Evolutionary conservation across 768 basidiomycete species (phyloP), one percentile per base, ranked within the genome.

Genomic region (Psilocybe azurescens): DNA sequence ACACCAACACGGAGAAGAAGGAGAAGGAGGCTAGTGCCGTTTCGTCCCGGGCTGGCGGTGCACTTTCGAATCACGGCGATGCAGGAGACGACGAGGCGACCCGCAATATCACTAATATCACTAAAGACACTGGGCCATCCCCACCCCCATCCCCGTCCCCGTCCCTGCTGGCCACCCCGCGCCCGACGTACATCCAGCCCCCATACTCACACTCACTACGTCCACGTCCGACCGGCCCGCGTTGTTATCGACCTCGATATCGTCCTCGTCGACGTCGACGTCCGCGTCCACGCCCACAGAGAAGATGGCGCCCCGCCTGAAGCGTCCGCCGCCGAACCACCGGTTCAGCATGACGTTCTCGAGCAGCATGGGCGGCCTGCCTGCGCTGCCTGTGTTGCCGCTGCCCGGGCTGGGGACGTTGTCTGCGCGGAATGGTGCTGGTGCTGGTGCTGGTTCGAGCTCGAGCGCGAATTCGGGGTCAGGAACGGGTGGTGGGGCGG

Each of bases 331-430:
- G 6, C 61, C 68, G 13, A 68, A 66, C 33, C 68, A 70, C 28
- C 67, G 73, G 3, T 69, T 76, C 55, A 74, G 72, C 57, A 33
- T 72, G 11, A 70, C 70, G 4, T 59, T 68, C 16, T 32, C 47
- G 20, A 59, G 53, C 14, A 38, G 57, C 24, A 6, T 67, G 74
- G 6, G 69, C 75, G 6, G 53, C 51, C 52, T 28, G 32, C 32
- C 16, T 36, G 32, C n/a, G 5, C 7, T 53, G 33, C 32, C 52
- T 32, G 33, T 53, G 3, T 24, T 53, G 33, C 52, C 14, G 30
- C 33, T 53, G 32, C 52, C 52, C 9, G 52, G 32, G n/a, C 3
- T 53, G 16, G n/a, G 32, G 32, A 36, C n/a, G 1, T 36, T 11
- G n/a, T 18, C 8, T 18, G 48, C 1, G 24, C 9, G 63, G 18